A percentile compares a stretch with the other conserved stretches of the same genome.
Evolutionary conservation across 2,329 filamentous ascomycete species (phyloP).

Genomic region (Mollisia scopiformis): DNA sequence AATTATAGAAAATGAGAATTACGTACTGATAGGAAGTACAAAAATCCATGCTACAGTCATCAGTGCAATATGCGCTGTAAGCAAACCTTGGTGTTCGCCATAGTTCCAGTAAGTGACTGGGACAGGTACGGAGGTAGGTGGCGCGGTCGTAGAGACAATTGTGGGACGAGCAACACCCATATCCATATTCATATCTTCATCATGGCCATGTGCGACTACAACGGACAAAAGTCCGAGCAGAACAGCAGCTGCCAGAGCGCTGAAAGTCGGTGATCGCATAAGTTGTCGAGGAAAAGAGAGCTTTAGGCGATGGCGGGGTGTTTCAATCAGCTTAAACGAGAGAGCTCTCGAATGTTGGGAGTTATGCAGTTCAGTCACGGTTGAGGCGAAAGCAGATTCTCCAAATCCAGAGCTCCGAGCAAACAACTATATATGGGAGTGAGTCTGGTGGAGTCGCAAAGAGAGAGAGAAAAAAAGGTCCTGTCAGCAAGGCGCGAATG

Average conservation of each 20-base stretch:
- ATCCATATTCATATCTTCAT: slow-evolving; percentile 39
- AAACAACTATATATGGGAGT: not conserved
- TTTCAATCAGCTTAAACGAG: not conserved
- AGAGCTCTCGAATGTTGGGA: not conserved
- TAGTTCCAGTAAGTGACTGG: slow-evolving; percentile 44
- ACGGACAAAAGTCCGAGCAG: slow-evolving; percentile 24
- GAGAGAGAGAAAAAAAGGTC: not conserved
- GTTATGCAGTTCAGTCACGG: not conserved
- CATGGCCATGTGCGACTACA: slow-evolving; percentile 27
- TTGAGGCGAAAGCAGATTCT: not conserved
- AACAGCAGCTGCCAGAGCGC: slow-evolving; percentile 12
- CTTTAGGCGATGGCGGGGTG: not conserved
- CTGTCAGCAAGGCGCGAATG: no score
- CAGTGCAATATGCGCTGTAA: slow-evolving; percentile 64
- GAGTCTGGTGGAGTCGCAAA: not conserved
- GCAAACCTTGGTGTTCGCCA: slow-evolving; percentile 40
- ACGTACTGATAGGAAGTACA: slow-evolving; percentile 68
- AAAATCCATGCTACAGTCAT: slow-evolving; percentile 74
- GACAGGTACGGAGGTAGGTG: slow-evolving; percentile 25
- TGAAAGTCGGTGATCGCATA: slow-evolving; percentile 18
- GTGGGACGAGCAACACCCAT: slow-evolving; percentile 15
- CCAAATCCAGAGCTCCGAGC: not conserved
- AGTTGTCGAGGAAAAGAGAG: slow-evolving; percentile 1
- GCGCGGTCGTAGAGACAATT: not conserved
- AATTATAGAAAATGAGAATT: not conserved